These are phyloP conservation scores for Botrytis sinoallii DNA, from an alignment of 2,329 filamentous ascomycete genomes.

Conservation along the genomic window DNA sequence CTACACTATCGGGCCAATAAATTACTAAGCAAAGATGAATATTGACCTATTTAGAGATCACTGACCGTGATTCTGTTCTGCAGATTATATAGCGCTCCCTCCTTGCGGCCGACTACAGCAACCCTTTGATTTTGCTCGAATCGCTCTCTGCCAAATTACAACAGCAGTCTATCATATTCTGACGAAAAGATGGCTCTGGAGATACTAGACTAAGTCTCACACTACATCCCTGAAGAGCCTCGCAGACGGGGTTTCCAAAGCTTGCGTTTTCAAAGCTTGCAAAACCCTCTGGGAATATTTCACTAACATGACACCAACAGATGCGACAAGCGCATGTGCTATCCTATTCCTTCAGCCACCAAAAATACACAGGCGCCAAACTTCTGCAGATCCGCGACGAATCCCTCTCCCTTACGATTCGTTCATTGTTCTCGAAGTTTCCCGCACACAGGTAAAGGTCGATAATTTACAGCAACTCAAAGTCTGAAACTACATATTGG, in stretches of 20 bases:
- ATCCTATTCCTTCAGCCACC: accelerated
- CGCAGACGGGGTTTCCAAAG: not conserved
- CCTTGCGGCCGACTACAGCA: not conserved
- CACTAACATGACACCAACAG: not conserved
- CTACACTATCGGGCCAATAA: not conserved
- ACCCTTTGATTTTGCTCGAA: not conserved
- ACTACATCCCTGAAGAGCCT: not conserved
- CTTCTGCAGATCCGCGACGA: not conserved
- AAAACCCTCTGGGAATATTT: not conserved
- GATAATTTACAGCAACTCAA: not conserved
- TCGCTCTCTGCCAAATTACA: too few relatives aligned
- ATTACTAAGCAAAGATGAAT: too few relatives aligned
- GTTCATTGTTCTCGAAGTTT: not conserved
- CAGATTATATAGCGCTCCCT: too few relatives aligned
- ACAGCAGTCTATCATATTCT: too few relatives aligned
- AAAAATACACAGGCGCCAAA: not conserved
- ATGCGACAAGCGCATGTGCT: too few relatives aligned
- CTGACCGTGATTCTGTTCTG: not conserved
- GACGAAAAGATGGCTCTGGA: accelerated
- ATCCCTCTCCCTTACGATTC: accelerated
- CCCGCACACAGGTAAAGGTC: not conserved
- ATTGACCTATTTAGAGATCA: not conserved
- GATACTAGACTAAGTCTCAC: not conserved
- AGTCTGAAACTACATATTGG: not conserved
- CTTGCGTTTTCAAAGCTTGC: not conserved